These are phyloP conservation scores for Elsinoe batatas DNA, from an alignment of 2,329 filamentous ascomycete genomes.

Conservation along the genomic window DNA sequence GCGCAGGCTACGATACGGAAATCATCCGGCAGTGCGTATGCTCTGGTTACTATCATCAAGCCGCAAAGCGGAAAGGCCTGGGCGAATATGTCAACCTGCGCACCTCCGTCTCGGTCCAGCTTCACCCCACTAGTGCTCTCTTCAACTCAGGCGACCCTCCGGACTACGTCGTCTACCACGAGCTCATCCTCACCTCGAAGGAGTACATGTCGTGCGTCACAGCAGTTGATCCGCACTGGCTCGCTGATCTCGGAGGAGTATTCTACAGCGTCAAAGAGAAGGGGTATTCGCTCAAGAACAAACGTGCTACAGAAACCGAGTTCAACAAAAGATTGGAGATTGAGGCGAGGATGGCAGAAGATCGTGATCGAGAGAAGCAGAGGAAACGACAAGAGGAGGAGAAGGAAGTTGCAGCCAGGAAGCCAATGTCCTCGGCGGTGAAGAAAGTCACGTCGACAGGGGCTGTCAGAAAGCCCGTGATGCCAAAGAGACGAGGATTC, in stretches of 20 bases:
- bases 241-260: slow-evolving; percentile 89
- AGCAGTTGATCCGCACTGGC: slow-evolving; percentile 90
- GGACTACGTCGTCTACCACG: slow-evolving; percentile 96
- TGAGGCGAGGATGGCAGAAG: slow-evolving; percentile 81
- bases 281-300: slow-evolving; percentile 79
- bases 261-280: slow-evolving; percentile 98
- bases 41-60: slow-evolving; percentile 95
- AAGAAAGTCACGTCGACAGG: slow-evolving; percentile 28
- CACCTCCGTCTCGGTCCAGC: slow-evolving; percentile 84
- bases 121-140: slow-evolving; percentile 87
- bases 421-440: slow-evolving; percentile 20
- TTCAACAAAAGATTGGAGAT: slow-evolving; percentile 92
- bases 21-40: slow-evolving; percentile 93
- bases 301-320: slow-evolving; percentile 78
- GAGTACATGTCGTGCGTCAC: slow-evolving; percentile 99
- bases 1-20: slow-evolving; percentile 96
- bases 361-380: slow-evolving; percentile 60
- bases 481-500: slow-evolving; percentile 16
- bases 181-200: slow-evolving; percentile 90
- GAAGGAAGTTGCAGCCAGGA: slow-evolving; percentile 22
- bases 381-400: slow-evolving; percentile 31
- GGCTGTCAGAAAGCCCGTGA: slow-evolving; percentile 31
- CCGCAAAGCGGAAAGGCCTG: slow-evolving; percentile 88
- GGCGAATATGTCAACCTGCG: slow-evolving; percentile 96
- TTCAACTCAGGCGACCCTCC: slow-evolving; percentile 90